Base-by-base conservation (phyloP, 352 stramenopile genomes). In the Globisporangium cystogenes region DNA sequence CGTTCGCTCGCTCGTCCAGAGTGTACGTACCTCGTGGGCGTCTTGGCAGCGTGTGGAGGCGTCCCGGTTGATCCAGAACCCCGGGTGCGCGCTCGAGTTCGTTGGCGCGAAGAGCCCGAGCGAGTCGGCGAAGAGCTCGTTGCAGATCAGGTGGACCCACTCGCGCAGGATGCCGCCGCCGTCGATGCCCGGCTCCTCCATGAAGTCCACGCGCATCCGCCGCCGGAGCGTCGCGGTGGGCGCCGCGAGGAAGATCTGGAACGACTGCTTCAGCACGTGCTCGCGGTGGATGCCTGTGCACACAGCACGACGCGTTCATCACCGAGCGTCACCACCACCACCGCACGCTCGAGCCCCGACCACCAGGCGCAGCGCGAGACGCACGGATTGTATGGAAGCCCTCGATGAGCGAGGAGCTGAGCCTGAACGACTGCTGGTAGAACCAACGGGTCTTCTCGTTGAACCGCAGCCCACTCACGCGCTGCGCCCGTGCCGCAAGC, bases 171-270 rank as follows among this genome's bases (percentile, higher is more conserved):
- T 85, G 3, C 81, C 84, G 27, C 82, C 84, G 21, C 77, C 82
- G 31, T 94, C 84, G 4, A 90, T 57, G 18, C 82, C 80, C n/a
- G 64, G 70, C 57, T 94, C 82, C 31, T 88, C 77, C 51, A 87
- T 72, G 59, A 97, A 96, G 46, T 96, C 74, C 29, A 96, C 79
- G 2, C 82, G 73, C 43, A 96, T 59, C n/a, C 83, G 82, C 10
- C 77, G 76, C 41, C 78, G 79, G 3, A 94, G 54, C 14, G 64
- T 73, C 40, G 64, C 53, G 18, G 65, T 59, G 3, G 79, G 76
- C 7, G 72, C 67, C 5, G 70, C 67, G 51, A 81, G 64, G 42
- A 93, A 72, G 5, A 90, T 62, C 21, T 70, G 44, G 57, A 87
- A 70, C 7, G 76, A 88, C 40, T 93, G 73, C 45, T 89, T 76